These are phyloP conservation scores for Viridothelium virens DNA, from an alignment of 495 filamentous ascomycete species.

Conservation along the genomic window DNA sequence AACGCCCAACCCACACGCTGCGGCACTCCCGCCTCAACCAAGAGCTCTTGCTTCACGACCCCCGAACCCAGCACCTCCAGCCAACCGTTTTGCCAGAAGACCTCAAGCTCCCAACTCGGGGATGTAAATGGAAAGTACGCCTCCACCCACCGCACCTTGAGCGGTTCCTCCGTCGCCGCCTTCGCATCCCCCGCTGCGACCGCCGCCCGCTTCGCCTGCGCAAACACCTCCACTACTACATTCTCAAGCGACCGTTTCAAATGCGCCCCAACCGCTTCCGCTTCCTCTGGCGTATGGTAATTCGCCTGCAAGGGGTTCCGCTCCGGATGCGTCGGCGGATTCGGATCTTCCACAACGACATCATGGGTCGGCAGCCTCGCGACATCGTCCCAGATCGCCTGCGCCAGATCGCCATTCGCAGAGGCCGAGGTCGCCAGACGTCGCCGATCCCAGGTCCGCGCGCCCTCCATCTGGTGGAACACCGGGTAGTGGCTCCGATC, in stretches of 20 bases:
- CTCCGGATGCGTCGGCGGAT: constrained; percentile 68
- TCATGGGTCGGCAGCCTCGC: constrained; percentile 59
- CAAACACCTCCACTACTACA: constrained; percentile 84
- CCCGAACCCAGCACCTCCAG: constrained; percentile 91
- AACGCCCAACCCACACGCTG: constrained; percentile 88
- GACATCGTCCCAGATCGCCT: constrained; percentile 47
- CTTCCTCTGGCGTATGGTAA: constrained; percentile 66
- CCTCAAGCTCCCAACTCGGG: constrained; percentile 91
- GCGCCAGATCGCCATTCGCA: constrained; percentile 39
- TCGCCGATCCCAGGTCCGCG: constrained; percentile 74
- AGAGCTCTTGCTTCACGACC: constrained; percentile 73
- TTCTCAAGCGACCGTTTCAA: constrained; percentile 83
- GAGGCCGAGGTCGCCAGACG: constrained; percentile 35
- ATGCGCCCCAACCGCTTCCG: constrained; percentile 74
- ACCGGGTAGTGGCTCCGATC: constrained; percentile 92
- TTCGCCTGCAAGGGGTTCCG: constrained; percentile 73
- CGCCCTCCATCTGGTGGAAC: constrained; percentile 99
- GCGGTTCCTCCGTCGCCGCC: constrained; percentile 49
- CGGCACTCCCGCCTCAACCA: constrained; percentile 67
- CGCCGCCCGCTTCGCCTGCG: constrained; percentile 62
- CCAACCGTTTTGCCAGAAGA: constrained; percentile 92
- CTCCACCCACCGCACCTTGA: constrained; percentile 88
- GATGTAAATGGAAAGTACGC: constrained; percentile 95
- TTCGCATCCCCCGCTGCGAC: constrained; percentile 42
- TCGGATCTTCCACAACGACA: constrained; percentile 74